phyloP scores from a whole-genome alignment of 805 yeast species.

The Candida lessepsii region DNA sequence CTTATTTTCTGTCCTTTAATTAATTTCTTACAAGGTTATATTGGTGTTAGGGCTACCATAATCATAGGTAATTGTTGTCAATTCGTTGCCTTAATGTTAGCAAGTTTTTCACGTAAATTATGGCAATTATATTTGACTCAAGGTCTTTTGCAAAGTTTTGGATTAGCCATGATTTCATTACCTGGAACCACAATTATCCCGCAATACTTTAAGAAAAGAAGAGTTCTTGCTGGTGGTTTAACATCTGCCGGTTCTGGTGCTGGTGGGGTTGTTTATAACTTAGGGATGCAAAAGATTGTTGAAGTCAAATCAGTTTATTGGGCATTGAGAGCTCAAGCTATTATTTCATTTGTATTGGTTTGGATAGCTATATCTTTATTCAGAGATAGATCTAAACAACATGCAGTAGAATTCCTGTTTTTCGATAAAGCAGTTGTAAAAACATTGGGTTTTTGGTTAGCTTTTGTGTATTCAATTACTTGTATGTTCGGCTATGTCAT shows the following conservation, averaged over 20 bases:
- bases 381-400: slow-evolving; percentile 18
- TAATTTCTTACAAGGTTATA: slow-evolving; percentile 42
- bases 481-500: slow-evolving; percentile 63
- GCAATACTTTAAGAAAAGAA: slow-evolving; percentile 64
- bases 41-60: slow-evolving; percentile 43
- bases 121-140: slow-evolving; percentile 73
- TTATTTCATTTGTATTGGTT: slow-evolving; percentile 28
- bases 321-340: slow-evolving; percentile 52
- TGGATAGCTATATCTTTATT: slow-evolving; percentile 23
- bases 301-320: slow-evolving; percentile 39
- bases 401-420: slow-evolving; percentile 23
- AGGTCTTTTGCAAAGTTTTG: slow-evolving; percentile 62
- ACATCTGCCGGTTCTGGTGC: slow-evolving; percentile 52
- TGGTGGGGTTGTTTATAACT: slow-evolving; percentile 50
- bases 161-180: slow-evolving; percentile 54
- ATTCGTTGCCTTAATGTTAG: slow-evolving; percentile 56
- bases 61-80: slow-evolving; percentile 49
- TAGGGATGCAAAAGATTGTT: slow-evolving; percentile 48
- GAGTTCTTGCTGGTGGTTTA: slow-evolving; percentile 54
- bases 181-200: slow-evolving; percentile 64
- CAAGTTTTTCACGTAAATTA: slow-evolving; percentile 51
- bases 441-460: slow-evolving; percentile 38
- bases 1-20: slow-evolving; percentile 51
- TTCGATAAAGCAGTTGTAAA: slow-evolving; percentile 42
- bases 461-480: slow-evolving; percentile 38